Conservation (phyloP, 768 basidiomycete genomes). For the Hericium erinaceus region DNA sequence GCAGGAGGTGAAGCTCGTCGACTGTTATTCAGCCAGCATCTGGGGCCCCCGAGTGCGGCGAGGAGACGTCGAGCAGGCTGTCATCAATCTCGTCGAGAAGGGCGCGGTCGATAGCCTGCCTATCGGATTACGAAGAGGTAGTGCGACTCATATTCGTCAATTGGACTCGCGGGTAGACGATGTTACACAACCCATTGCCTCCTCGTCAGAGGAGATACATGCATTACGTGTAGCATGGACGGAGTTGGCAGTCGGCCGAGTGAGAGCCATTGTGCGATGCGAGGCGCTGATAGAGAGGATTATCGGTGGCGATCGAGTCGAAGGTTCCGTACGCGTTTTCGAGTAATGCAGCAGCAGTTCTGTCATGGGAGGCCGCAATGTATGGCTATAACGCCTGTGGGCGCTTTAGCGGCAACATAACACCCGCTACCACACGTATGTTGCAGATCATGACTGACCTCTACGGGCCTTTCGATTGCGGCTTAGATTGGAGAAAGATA, state of each 20-base stretch:
- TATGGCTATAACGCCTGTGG: too few relatives aligned
- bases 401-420: too few relatives aligned
- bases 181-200: too few relatives aligned
- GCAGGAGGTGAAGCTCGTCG: constrained; percentile 34
- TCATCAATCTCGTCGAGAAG: constrained; percentile 4
- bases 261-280: constrained; percentile 35
- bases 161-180: too few relatives aligned
- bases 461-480: too few relatives aligned
- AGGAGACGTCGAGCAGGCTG: constrained; percentile 36
- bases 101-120: background rate
- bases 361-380: too few relatives aligned
- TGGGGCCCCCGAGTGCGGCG: constrained; percentile 47
- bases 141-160: background rate
- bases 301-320: constrained; percentile 42
- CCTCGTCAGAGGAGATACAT: too few relatives aligned
- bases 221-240: background rate
- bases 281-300: constrained; percentile 44
- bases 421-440: too few relatives aligned
- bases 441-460: too few relatives aligned
- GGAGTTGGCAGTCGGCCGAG: constrained; percentile 20
- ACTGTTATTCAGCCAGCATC: constrained; percentile 46
- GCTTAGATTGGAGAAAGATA: too few relatives aligned
- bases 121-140: background rate
- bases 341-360: too few relatives aligned
- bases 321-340: constrained; percentile 9